Conservation (phyloP, 306 rosid species). For the Cicer bijugum region DNA sequence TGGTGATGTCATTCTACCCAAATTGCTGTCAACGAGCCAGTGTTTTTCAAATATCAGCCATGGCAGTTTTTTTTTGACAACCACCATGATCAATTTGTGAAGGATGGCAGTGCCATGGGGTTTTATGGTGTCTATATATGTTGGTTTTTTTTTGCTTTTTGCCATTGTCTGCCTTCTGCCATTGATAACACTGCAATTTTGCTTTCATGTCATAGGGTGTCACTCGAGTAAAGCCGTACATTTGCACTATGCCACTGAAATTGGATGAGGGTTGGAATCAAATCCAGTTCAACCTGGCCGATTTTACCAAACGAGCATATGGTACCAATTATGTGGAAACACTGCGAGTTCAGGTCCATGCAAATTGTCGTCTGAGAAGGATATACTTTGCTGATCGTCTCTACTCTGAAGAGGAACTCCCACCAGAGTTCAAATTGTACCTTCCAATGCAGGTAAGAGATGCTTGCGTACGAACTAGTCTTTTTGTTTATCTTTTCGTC, state of each 20-base stretch:
- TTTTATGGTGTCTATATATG: no score
- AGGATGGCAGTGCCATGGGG: no score
- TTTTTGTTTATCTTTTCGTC: not conserved
- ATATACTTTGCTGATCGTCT: slow-evolving; percentile 91
- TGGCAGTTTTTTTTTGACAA: no score
- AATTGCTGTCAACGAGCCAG: not conserved
- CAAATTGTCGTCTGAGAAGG: slow-evolving; percentile 93
- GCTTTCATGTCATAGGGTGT: slow-evolving; percentile 55
- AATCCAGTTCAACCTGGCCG: slow-evolving; percentile 82
- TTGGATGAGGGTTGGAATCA: slow-evolving; percentile 98
- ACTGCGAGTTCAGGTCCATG: slow-evolving; percentile 93
- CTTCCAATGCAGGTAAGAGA: slow-evolving; percentile 83
- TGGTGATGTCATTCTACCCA: slow-evolving; percentile 28
- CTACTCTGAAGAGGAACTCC: slow-evolving; percentile 95
- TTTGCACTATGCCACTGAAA: slow-evolving; percentile 91
- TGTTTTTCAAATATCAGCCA: no score
- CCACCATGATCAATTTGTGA: no score
- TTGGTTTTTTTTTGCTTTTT: no score
- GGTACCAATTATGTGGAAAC: slow-evolving; percentile 98
- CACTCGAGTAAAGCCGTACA: slow-evolving; percentile 87
- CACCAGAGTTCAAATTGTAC: slow-evolving; percentile 88
- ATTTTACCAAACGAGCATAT: slow-evolving; percentile 90
- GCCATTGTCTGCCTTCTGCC: no score
- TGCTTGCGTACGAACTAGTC: not conserved
- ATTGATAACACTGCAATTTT: no score